These are phyloP conservation scores for Rhizomucor miehei DNA, from an alignment of 371 early-diverging fungal species.

Conservation along the genomic window DNA sequence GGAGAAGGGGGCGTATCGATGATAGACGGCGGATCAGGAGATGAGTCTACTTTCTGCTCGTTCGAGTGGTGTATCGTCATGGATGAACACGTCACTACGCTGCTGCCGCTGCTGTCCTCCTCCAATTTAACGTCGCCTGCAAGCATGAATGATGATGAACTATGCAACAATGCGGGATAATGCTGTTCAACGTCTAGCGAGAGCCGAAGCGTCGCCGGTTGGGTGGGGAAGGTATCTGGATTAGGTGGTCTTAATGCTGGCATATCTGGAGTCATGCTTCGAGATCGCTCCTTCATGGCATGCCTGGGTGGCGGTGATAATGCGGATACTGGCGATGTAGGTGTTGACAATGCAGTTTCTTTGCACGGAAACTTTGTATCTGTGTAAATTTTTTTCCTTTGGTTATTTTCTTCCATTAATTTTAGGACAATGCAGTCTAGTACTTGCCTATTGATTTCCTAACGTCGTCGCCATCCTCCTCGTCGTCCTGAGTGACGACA, in stretches of 20 bases:
- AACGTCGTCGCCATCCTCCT: no score
- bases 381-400: no score
- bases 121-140: no score
- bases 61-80: neutral
- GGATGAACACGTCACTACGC: neutral
- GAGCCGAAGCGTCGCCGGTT: slow-evolving; percentile 23
- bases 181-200: slow-evolving; percentile 36
- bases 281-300: slow-evolving; percentile 14
- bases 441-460: no score
- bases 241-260: slow-evolving; percentile 1
- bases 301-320: slow-evolving; percentile 26
- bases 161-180: slow-evolving; percentile 1
- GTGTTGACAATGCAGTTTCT: neutral
- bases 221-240: slow-evolving; percentile 1
- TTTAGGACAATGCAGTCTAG: no score
- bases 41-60: no score
- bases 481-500: no score
- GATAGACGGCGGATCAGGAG: neutral
- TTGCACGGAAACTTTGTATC: slow-evolving; percentile 10
- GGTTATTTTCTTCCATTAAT: no score
- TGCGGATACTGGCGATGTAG: slow-evolving; percentile 13
- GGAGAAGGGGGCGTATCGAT: slow-evolving; percentile 1
- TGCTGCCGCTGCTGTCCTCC: slow-evolving; percentile 3
- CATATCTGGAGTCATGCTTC: slow-evolving; percentile 10
- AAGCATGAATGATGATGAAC: neutral